Base-by-base conservation (phyloP, 202 grass and related monocot genomes). In the Musa balbisiana region DNA sequence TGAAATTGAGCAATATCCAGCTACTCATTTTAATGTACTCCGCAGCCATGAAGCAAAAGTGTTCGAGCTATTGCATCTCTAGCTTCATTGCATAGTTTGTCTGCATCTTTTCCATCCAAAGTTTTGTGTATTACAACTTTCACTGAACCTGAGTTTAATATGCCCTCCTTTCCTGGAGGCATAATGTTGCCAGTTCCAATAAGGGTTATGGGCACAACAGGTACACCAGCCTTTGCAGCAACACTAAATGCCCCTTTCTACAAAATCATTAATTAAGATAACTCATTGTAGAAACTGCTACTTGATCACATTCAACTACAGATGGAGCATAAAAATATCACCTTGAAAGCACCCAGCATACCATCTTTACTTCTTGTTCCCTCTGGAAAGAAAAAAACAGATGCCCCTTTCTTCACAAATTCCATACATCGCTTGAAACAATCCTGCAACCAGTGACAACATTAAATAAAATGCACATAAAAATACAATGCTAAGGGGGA, bases 331-430 rank as follows among this genome's bases (percentile, higher is more conserved):
- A 8, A 43, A 55, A 72, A 59, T 62, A 76, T 81, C 80, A 97
- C 94, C 93, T 97, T 97, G 84, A 97, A 97, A 80, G 26, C 73
- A 74, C 94, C 90, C 71, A 97, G 49, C 53, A 87, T 93, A 73
- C 94, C 94, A 89, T 97, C 94, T 83, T 84, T 97, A 72, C 90
- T 93, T 73, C 90, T 77, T 80, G 90, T 97, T 15, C 90, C 94
- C 76, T 97, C 94, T 8, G 94, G 94, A 91, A 97, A 97, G 88
- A 97, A 93, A 84, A 91, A 93, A 77, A 97, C 94, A 56, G 94
- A 93, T 49, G 86, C 86, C 29, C 90, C 94, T 79, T 86, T 93
- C 51, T 73, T 85, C 13, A 93, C 74, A 83, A 91, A 82, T 79
- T 91, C 83, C 24, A 97, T 83, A 26, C 94, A 97, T 19, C 88